phyloP scores from a whole-genome alignment of 179 eudicot genomes.

The Drosera spatulata region DNA sequence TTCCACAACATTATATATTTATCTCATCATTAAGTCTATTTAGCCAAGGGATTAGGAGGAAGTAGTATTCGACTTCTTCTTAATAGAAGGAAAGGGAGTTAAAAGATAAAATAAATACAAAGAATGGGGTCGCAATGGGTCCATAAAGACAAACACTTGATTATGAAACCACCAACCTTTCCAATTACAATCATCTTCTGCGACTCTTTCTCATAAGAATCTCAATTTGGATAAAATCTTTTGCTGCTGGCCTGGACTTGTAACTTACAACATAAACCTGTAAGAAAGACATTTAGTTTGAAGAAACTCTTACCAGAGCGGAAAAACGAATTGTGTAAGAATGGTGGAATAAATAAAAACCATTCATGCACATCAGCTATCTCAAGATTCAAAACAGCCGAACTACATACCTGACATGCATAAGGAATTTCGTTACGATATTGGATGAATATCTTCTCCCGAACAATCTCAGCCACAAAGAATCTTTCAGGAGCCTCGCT shows the following conservation, averaged over 20 bases:
- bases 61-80: too few relatives aligned
- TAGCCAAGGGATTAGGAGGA: too few relatives aligned
- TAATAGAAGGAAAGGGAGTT: too few relatives aligned
- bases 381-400: too few relatives aligned
- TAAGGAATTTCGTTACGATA: constrained; percentile 95
- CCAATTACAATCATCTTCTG: constrained; percentile 95
- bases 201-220: constrained; percentile 76
- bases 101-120: neutral
- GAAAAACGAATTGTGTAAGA: too few relatives aligned
- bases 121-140: neutral
- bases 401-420: constrained; percentile 66
- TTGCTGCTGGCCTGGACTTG: constrained; percentile 81
- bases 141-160: too few relatives aligned
- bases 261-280: constrained; percentile 89
- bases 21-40: too few relatives aligned
- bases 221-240: constrained; percentile 95
- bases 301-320: too few relatives aligned
- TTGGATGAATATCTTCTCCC: constrained; percentile 93
- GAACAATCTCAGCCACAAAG: constrained; percentile 80
- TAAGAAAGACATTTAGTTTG: neutral
- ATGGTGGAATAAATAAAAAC: too few relatives aligned
- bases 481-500: constrained; percentile 99
- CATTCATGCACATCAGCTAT: too few relatives aligned
- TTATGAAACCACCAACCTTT: constrained; percentile 30
- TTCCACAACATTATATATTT: too few relatives aligned